These are phyloP conservation scores for Endogone sp. DNA, from an alignment of 192 early-diverging fungal species.

Conservation along the genomic window DNA sequence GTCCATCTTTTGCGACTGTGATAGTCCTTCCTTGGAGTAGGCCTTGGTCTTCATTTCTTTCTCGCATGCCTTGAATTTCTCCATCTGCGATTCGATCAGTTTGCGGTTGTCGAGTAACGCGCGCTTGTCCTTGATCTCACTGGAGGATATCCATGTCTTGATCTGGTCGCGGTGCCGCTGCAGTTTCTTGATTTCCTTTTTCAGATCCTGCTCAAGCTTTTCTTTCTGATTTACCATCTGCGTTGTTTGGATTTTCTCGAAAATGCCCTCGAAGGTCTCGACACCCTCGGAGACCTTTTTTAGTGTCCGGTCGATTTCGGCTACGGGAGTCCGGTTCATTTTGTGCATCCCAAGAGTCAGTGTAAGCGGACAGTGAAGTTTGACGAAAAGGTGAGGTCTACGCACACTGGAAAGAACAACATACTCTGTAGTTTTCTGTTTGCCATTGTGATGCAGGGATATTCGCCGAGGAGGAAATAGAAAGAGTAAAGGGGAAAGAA, in stretches of 20 bases:
- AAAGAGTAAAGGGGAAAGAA: background rate
- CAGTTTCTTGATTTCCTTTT: conserved; percentile 99
- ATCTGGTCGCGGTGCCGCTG: conserved; percentile 97
- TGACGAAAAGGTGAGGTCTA: background rate
- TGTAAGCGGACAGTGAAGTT: background rate
- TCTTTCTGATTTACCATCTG: conserved; percentile 90
- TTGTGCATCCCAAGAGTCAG: too few species aligned
- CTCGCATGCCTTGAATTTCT: conserved; percentile 95
- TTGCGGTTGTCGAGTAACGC: conserved; percentile 86
- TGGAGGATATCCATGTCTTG: conserved; percentile 92
- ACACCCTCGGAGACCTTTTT: conserved; percentile 97
- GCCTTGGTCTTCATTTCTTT: conserved; percentile 99
- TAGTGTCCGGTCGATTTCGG: conserved; percentile 93
- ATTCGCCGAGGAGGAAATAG: conserved; percentile 2
- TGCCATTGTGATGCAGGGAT: too few species aligned
- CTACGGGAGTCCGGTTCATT: conserved; percentile 43
- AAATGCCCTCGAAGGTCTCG: conserved; percentile 88
- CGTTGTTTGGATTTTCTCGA: conserved; percentile 81
- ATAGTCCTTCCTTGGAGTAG: conserved; percentile 92
- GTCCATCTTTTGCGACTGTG: conserved; percentile 77
- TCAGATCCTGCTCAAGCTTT: conserved; percentile 93
- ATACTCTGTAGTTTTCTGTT: conserved; percentile 21
- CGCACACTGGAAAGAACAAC: background rate
- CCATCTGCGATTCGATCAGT: conserved; percentile 99
- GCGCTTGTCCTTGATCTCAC: conserved; percentile 97